phyloP scores from a whole-genome alignment of 2,329 filamentous ascomycete genomes.

The Metarhizium album region DNA sequence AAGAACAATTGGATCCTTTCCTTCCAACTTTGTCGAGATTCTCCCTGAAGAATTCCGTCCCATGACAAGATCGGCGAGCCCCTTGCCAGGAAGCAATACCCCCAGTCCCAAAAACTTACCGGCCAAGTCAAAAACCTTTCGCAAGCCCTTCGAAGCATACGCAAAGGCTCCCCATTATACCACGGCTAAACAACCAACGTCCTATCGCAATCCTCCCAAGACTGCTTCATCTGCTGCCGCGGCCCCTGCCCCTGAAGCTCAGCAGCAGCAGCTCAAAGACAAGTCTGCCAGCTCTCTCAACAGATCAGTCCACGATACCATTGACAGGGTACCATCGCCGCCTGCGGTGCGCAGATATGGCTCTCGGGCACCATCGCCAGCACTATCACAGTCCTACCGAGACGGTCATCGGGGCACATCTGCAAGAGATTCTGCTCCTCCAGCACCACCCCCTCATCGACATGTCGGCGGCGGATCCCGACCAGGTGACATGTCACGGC shows the following conservation, averaged over 20 bases:
- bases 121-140: conserved; percentile 52
- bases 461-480: conserved; percentile 36
- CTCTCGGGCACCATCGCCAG: conserved; percentile 21
- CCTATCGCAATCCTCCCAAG: conserved; percentile 36
- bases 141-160: conserved; percentile 58
- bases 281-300: conserved; percentile 19
- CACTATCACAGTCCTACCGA: conserved; percentile 12
- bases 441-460: conserved; percentile 74
- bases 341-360: conserved; percentile 18
- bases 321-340: conserved; percentile 11
- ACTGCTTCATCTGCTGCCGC: neutral
- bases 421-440: conserved; percentile 53
- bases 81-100: conserved; percentile 45
- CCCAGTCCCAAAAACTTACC: conserved; percentile 43
- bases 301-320: conserved; percentile 11
- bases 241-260: conserved; percentile 12
- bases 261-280: conserved; percentile 9
- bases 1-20: conserved; percentile 84
- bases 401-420: conserved; percentile 15
- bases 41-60: conserved; percentile 79
- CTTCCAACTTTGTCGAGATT: conserved; percentile 93
- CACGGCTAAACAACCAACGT: conserved; percentile 48
- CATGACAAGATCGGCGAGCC: conserved; percentile 49
- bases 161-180: conserved; percentile 56
- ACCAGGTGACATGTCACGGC: conserved; percentile 14